Base-by-base conservation (phyloP, 192 early-diverging fungal species). In the Linnemannia elongata region DNA sequence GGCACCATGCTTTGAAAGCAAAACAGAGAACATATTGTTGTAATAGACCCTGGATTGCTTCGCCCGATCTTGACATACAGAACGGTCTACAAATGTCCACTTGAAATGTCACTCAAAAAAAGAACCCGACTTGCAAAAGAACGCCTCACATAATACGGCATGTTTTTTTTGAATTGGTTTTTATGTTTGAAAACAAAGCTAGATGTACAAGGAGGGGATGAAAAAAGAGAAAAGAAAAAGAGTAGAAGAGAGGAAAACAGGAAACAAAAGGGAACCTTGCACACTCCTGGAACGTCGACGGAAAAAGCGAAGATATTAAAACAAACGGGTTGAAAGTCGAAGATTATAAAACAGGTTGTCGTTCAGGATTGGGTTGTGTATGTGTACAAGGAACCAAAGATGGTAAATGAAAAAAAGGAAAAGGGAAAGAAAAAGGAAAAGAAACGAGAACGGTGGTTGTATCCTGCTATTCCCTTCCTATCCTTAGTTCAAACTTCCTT, bases 161-260 rank as follows among this genome's bases (percentile, higher is more conserved):
- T 63, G 18, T 12, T 78, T 73, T 74, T 44, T 80, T 74, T 84
- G 12, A 24, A 69, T 73, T 75, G 30, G 12, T 76, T 80, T 80
- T 80, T 54, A 77, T 76, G 69, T 80, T 69, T 78, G 52, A 81
- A 85, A 85, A 76, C 83, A 72, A 52, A 49, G 73, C 79, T 79
- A 85, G 83, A 83, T 86, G 83, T 86, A 86, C 83, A 86, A 83
- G 42, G 47, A 72, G 55, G 36, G 78, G 77, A 45, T 73, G 75
- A 72, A 63, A 73, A 55, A 45, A 75, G 17, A 17, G 9, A 66
- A 79, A 75, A 72, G 69, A 73, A 69, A 80, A 71, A 49, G 30
- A 20, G 15, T 38, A 13, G 20, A n/a, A 18, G n/a, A 30, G 39
- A 17, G 60, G n/a, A 77, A 77, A 77, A 77, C 20, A 66, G 69